phyloP scores from a whole-genome alignment of 1,139 yeast genomes.

The Saccharomyces pastorianus region DNA sequence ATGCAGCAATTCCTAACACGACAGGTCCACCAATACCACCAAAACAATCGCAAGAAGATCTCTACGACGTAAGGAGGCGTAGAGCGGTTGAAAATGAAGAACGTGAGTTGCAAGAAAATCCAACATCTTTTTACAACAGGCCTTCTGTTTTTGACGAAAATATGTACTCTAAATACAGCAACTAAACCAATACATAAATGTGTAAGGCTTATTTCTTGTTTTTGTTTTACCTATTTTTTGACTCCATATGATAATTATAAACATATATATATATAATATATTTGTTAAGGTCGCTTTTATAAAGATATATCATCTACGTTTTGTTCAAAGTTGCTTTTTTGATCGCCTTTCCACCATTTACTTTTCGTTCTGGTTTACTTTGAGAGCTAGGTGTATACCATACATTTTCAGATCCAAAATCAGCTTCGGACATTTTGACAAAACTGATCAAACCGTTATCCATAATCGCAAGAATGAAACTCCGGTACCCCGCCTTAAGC shows the following conservation, averaged over 20 bases:
- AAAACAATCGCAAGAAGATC: constrained; percentile 12
- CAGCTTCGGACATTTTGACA: constrained; percentile 49
- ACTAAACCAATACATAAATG: constrained; percentile 9
- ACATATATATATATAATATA: not conserved
- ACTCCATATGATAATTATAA: not conserved
- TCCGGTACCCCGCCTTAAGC: constrained; percentile 42
- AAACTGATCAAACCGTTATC: constrained; percentile 71
- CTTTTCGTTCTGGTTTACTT: not conserved
- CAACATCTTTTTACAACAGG: constrained; percentile 35
- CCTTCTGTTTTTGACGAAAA: constrained; percentile 42
- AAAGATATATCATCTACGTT: not conserved
- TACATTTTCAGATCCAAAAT: constrained; percentile 41
- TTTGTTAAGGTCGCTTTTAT: not conserved
- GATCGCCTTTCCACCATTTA: not conserved
- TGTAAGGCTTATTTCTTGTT: not conserved
- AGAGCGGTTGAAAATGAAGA: constrained; percentile 17
- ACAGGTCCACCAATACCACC: constrained; percentile 23
- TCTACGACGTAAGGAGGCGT: constrained; percentile 4
- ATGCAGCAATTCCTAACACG: not conserved
- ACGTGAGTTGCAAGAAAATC: constrained; percentile 22
- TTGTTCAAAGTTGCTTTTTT: not conserved
- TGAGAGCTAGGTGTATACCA: constrained; percentile 21
- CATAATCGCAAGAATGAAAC: constrained; percentile 54
- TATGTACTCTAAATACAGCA: constrained; percentile 36
- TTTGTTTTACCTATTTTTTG: not conserved